Evolutionary conservation across 495 filamentous ascomycete genomes (phyloP), one percentile per base, ranked within the genome.

Genomic region (Glarea lozoyensis): DNA sequence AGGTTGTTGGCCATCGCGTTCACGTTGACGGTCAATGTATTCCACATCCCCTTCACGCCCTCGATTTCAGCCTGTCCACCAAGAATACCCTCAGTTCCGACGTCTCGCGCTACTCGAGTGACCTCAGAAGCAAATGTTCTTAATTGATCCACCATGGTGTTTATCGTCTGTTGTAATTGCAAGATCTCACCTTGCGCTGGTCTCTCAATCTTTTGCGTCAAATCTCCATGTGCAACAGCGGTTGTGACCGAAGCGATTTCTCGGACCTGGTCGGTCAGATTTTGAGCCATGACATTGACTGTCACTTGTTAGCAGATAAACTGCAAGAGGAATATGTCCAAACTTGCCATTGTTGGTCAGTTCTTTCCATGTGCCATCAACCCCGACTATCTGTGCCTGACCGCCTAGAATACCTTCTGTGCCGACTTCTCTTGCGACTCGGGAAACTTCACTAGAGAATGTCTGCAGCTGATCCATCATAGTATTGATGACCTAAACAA

Each of bases 391-490:
- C 60, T 84, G 82, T 40, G 92, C 92, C 60, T 98, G 93, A 32
- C 93, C 93, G 53, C 92, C 92, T n/a, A 98, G 79, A 49, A 86
- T 85, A 46, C 92, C 92, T 60, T 98, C 92, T 12, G 93, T 98
- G 55, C 92, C 92, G 65, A 97, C 93, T 60, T 97, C 92, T 64
- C 87, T 84, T 27, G 92, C 92, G 50, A 98, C 84, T 53, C 87
- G 81, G 45, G 93, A 97, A 53, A 98, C 92, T 67, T 98, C 89
- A 60, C 84, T 90, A 55, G 92, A 89, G 64, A 98, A 98, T 40
- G 92, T 84, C 60, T 96, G 89, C 42, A 98, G 73, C 66, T 97
- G 92, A 59, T 97, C 92, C 76, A 97, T 94, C 92, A 99, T 99
- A 41, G 82, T 94, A 57, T 99, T 99, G 67, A 87, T 81, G 30